Evolutionary conservation across 805 yeast genomes (phyloP), one percentile per base, ranked within the genome.

Genomic region (Pichia phayaonensis): DNA sequence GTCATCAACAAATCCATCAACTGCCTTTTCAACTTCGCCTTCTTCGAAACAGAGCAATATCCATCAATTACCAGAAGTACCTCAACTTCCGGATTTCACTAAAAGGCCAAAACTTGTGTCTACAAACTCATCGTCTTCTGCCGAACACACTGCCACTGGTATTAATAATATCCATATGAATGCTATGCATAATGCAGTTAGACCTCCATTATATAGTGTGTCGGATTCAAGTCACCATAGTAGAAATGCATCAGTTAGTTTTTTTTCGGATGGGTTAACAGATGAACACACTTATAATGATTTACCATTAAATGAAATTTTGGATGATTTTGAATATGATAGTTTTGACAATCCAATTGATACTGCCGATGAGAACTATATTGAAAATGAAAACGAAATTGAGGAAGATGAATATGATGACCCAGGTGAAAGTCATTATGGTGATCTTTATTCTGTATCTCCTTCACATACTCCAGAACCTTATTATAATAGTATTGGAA

Each of bases 231-330:
- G 20, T 34, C 38, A 16, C 11, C 40, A 34, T 13, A 51, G 56
- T 39, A 48, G 57, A 40, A 58, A 57, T 39, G 57, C 56, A 4
- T 59, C 65, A 15, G 64, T 60, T 5, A 42, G 52, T 16, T 63
- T 63, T 48, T 63, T 62, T 42, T 62, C 67, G 1, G 67, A 62
- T 48, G 61, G 56, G 34, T 50, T 53, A 1, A 51, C 53, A 26
- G 65, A 58, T 53, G 50, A 51, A 22, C 46, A 48, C 38, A 50
- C 58, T 2, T 61, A 58, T 49, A 61, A 61, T 42, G 55, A 56
- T 21, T 56, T 61, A 15, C 61, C 59, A 27, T 40, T 50, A 8
- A 50, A 50, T 21, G 53, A 50, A 34, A 29, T 34, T n/a, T 21
- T 50, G 10, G 53, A 50, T 34, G 53, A 50, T 40, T 50, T 50